Conservation (phyloP, 108 stramenopile genomes). For the Cyclotella distinguenda region DNA sequence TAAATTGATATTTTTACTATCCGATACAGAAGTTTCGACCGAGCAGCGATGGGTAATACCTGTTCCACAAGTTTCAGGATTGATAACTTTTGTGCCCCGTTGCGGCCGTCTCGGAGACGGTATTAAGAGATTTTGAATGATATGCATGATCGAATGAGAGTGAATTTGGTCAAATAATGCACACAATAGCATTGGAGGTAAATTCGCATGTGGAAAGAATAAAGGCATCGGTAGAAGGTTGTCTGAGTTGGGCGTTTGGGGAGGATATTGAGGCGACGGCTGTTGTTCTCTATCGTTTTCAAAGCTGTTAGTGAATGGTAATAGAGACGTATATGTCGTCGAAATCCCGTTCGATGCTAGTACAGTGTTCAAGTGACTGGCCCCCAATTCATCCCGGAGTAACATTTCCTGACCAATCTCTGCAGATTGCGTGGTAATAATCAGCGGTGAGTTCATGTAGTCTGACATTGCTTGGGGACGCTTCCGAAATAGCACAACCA, state of each 20-base stretch:
- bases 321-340: not conserved
- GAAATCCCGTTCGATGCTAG: too few relatives aligned
- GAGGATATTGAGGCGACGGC: not conserved
- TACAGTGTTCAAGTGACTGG: not conserved
- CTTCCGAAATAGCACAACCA: slow-evolving; percentile 73
- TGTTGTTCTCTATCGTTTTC: not conserved
- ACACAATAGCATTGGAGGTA: slow-evolving; percentile 70
- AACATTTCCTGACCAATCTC: slow-evolving; percentile 1
- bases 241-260: not conserved
- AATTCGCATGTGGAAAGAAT: slow-evolving; percentile 9
- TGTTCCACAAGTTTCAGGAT: not conserved
- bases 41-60: not conserved
- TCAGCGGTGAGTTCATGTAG: slow-evolving; percentile 64
- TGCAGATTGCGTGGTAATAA: slow-evolving; percentile 10
- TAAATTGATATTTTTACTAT: not conserved
- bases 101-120: slow-evolving; percentile 65
- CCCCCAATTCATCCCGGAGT: not conserved
- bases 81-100: slow-evolving; percentile 14
- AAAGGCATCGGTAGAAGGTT: slow-evolving; percentile 1
- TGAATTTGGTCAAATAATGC: slow-evolving; percentile 83
- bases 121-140: slow-evolving; percentile 86
- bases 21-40: not conserved
- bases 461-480: slow-evolving; percentile 56
- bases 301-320: slow-evolving; percentile 2
- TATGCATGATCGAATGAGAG: slow-evolving; percentile 93